Base-by-base conservation (phyloP, 306 rosid genomes). In the Prunus dulcis region DNA sequence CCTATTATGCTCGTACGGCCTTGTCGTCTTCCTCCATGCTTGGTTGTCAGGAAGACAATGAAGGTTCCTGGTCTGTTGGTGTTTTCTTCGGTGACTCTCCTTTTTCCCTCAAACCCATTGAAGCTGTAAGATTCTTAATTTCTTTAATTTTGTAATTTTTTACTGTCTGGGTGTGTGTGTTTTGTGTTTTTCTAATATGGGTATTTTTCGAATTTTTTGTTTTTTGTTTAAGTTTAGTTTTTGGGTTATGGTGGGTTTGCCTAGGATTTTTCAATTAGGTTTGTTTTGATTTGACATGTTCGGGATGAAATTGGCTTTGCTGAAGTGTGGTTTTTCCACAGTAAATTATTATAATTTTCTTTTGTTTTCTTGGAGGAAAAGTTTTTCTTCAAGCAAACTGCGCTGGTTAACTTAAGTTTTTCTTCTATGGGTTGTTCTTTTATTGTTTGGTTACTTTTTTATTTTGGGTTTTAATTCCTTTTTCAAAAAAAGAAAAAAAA, bases 61-160 rank as follows among this genome's bases (percentile, higher is more conserved):
- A 96, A 87, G 99, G 99, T 58, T 96, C 98, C 50, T 96, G 99
- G 99, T 92, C 99, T 51, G 81, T 96, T 71, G 99, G 99, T 72
- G 80, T 96, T 60, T 96, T 96, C 89, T 92, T 68, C 50, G 99
- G 99, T 32, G 88, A 91, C 77, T 86, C 94, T 15, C 99, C 99
- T 10, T 93, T 96, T 47, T 75, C 92, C 57, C 98, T 96, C 64
- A 83, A 96, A 74, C 94, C 98, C 84, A 89, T 96, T 12, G 99
- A 96, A 82, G 43, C 79, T 67, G 99, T 96, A 72, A 86, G 93
- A 25, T 73, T 38, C 43, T 38, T 38, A 38, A 38, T 38, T 61
- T 68, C 12, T 20, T 18, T 18, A 18, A 0, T 22, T 5, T 47
- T 4, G 11, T 22, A 50, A 2, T 38, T 45, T 25, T 4, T 43